Base-by-base conservation (phyloP, 2,329 filamentous ascomycete species). In the Penicillium sp. region DNA sequence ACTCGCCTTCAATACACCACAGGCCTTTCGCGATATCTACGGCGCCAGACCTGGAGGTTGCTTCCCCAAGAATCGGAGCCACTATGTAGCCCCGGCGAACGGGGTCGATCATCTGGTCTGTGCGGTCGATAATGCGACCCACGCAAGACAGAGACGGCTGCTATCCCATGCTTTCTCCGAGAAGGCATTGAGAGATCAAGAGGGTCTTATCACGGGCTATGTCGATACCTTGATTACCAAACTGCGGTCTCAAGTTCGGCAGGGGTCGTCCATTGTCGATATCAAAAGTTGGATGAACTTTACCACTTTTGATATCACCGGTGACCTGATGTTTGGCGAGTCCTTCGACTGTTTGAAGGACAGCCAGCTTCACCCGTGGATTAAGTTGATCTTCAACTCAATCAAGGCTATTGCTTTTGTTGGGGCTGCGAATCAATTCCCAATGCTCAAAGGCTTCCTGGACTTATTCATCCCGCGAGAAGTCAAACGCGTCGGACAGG, bases 301-400 rank as follows among this genome's bases (percentile, higher is more conserved):
- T 10, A 64, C 63, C 2, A 64, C 66, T 2, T 72, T 72, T 43
- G 69, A 72, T 50, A 62, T 72, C 22, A 64, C 68, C 2, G 66
- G 68, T 2, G 68, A 71, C 21, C 51, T 72, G 4, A 64, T 64
- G 28, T 71, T 72, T 42, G 68, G 69, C 2, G 64, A 70, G 43
- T 61, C 65, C 6, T 74, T 74, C 43, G 58, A 62, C 5, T 72
- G 68, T 44, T 55, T 75, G 2, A 57, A 68, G 35, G 63, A 61
- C n/a, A 63, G 55, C 2, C 61, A 60, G 17, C 58, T 65, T 5
- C 71, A 74, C 48, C 62, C 66, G 3, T 75, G 71, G 67, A 69
- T 75, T 8, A 57, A 61, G 0, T 57, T 70, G 17, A 63, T 74
- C 2, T 61, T 64, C 40, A 54, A 56, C 32, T 59, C 59, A 1